A percentile compares a stretch with the other conserved stretches of the same genome.
These are phyloP conservation scores for Phellopilus nigrolimitatus DNA, from an alignment of 1,284 basidiomycete genomes.

Conservation along the genomic window DNA sequence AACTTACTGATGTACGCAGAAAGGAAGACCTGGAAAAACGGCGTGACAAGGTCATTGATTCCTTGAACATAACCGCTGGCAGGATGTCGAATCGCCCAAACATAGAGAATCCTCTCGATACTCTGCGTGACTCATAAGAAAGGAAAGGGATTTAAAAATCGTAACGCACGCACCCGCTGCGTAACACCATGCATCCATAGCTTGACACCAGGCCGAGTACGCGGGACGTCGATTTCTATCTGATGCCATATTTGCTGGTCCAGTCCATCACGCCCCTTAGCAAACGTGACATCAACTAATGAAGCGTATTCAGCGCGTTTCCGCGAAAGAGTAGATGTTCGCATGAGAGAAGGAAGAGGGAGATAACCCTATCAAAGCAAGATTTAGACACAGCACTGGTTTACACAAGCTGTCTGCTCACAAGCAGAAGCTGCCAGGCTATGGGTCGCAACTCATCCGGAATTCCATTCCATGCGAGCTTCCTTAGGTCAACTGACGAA, in stretches of 20 bases:
- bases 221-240: slow-evolving; percentile 94
- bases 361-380: slow-evolving; percentile 74
- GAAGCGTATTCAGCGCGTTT: slow-evolving; percentile 92
- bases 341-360: slow-evolving; percentile 78
- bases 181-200: slow-evolving; percentile 88
- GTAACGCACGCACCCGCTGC: slow-evolving; percentile 60
- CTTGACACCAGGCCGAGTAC: slow-evolving; percentile 86
- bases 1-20: slow-evolving; percentile 82
- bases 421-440: slow-evolving; percentile 92
- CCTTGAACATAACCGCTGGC: slow-evolving; percentile 97
- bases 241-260: slow-evolving; percentile 98
- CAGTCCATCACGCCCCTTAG: slow-evolving; percentile 73
- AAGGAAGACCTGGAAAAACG: slow-evolving; percentile 92
- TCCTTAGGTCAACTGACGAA: slow-evolving; percentile 70
- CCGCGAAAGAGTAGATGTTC: slow-evolving; percentile 71
- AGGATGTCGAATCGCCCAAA: slow-evolving; percentile 96
- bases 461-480: slow-evolving; percentile 95
- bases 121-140: slow-evolving; percentile 46
- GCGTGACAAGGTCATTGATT: slow-evolving; percentile 94
- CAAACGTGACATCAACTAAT: slow-evolving; percentile 89
- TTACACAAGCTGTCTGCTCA: slow-evolving; percentile 42
- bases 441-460: slow-evolving; percentile 85
- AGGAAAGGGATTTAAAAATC: slow-evolving; percentile 16
- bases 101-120: slow-evolving; percentile 89
- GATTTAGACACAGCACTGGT: neutral